Evolutionary conservation across 1,139 yeast genomes (phyloP), one percentile per base, ranked within the genome.

Genomic region (Pichia sp.): DNA sequence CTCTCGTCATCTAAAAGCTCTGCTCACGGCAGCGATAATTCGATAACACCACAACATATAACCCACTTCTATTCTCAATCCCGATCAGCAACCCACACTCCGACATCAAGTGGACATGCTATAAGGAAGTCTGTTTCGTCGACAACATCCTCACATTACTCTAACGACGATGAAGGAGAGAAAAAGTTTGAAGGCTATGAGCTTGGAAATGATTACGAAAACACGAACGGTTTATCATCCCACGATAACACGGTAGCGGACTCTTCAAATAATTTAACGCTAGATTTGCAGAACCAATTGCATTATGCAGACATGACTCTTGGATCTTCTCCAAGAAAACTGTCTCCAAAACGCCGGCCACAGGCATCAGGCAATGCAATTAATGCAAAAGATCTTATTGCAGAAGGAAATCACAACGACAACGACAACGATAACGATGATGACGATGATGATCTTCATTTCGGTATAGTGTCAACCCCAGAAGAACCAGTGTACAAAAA

Each of bases 291-390:
- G 26, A 38, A 47, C 26, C 23, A 36, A 11, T 36, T 55, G 29
- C 23, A 53, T 11, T 30, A 48, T 5, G 56, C 54, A 1, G 32
- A 47, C n/a, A 10, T 56, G 53, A 60, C 67, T 5, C 50, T 65
- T 38, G 69, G 69, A 2, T 66, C 70, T 13, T 64, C 70, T 8
- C 70, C 70, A n/a, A 54, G 67, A 43, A 63, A 56, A 41, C 48
- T 51, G 3, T 64, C 68, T 4, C 67, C 69, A 5, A 59, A 53
- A 34, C 54, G 61, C 46, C 56, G 47, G 32, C 34, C 26, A 8
- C 34, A 6, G 11, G n/a, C 34, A 26, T 44, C 23, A 29, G 26
- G 8, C 23, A 42, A 36, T n/a, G 41, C 8, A 5, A n/a, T n/a
- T 8, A 5, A 34, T 34, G n/a, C 16, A 36, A 15, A 6, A 42